These are phyloP conservation scores for Backusella tuberculispora DNA, from an alignment of 192 early-diverging fungal genomes.

Conservation along the genomic window DNA sequence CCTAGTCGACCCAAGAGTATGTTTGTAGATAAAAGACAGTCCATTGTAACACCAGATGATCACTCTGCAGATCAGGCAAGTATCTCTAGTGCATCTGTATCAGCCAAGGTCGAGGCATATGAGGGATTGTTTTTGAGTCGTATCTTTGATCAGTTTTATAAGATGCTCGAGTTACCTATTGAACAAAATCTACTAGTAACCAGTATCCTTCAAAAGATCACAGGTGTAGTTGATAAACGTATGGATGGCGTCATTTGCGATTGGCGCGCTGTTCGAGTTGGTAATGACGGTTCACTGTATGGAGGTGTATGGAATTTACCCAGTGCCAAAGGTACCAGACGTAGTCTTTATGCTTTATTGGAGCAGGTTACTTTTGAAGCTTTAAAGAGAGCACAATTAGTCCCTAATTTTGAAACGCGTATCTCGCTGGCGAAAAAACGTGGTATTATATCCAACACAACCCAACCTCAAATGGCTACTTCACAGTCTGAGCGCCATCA, in stretches of 20 bases:
- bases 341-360: slow-evolving; percentile 41
- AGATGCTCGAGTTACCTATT: slow-evolving; percentile 53
- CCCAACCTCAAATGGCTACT: background rate
- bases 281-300: slow-evolving; percentile 34
- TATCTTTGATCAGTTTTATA: slow-evolving; percentile 48
- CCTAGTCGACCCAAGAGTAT: slow-evolving; percentile 36
- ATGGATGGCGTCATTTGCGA: slow-evolving; percentile 46
- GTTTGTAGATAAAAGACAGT: background rate
- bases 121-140: slow-evolving; percentile 59
- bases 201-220: slow-evolving; percentile 55
- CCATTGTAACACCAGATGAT: slow-evolving; percentile 8
- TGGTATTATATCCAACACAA: slow-evolving; percentile 22
- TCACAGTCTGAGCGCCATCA: background rate
- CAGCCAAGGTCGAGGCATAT: slow-evolving; percentile 33
- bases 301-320: slow-evolving; percentile 40
- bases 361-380: slow-evolving; percentile 47
- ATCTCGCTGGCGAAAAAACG: slow-evolving; percentile 43
- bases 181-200: slow-evolving; percentile 63
- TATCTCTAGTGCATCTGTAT: slow-evolving; percentile 1
- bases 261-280: slow-evolving; percentile 40
- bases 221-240: slow-evolving; percentile 50
- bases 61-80: slow-evolving; percentile 25
- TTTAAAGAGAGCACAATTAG: slow-evolving; percentile 40
- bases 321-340: slow-evolving; percentile 26
- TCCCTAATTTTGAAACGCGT: slow-evolving; percentile 48